Percentiles rank a stretch among this genome's conserved stretches.
Evolutionary conservation across 139 green algal species (phyloP).

Genomic region (Mychonastes homosphaera): DNA sequence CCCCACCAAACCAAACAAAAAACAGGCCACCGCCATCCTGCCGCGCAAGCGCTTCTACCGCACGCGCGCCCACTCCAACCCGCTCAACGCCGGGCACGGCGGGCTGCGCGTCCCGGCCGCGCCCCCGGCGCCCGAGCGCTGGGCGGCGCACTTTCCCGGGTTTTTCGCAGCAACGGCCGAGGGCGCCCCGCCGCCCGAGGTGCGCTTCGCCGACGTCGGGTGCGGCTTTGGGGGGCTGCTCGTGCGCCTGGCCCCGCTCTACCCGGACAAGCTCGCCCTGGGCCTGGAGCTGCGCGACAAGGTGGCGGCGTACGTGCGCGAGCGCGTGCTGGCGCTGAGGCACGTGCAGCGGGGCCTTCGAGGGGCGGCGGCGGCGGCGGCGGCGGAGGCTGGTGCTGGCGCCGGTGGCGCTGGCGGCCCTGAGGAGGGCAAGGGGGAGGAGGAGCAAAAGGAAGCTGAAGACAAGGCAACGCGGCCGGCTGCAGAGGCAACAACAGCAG

Average conservation of each 20-base stretch:
- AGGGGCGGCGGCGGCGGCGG: too few relatives aligned
- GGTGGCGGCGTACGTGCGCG: conserved; percentile 84
- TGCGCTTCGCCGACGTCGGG: conserved; percentile 86
- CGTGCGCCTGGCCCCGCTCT: conserved; percentile 71
- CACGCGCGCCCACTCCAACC: conserved; percentile 90
- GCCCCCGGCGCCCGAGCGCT: not conserved
- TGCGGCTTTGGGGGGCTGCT: conserved; percentile 96
- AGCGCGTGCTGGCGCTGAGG: too few relatives aligned
- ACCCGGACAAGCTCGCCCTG: conserved; percentile 83
- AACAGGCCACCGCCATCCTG: conserved; percentile 19
- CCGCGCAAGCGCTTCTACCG: conserved; percentile 80
- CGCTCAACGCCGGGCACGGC: conserved; percentile 74
- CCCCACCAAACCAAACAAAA: too few relatives aligned
- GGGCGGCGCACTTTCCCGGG: not conserved
- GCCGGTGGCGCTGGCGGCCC: too few relatives aligned
- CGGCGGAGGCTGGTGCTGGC: too few relatives aligned
- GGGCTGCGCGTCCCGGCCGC: conserved; percentile 40
- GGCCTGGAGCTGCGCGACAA: conserved; percentile 96
- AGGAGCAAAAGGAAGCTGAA: too few relatives aligned
- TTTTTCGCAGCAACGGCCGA: not conserved
- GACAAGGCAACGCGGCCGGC: too few relatives aligned
- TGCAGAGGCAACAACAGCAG: too few relatives aligned
- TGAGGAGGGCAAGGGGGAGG: too few relatives aligned
- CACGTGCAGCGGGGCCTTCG: too few relatives aligned
- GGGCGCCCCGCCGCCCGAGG: conserved; percentile 12